Evolutionary conservation across 2,329 filamentous ascomycete species (phyloP), one percentile per base, ranked within the genome.

Genomic region (Herpotrichia juniperi): DNA sequence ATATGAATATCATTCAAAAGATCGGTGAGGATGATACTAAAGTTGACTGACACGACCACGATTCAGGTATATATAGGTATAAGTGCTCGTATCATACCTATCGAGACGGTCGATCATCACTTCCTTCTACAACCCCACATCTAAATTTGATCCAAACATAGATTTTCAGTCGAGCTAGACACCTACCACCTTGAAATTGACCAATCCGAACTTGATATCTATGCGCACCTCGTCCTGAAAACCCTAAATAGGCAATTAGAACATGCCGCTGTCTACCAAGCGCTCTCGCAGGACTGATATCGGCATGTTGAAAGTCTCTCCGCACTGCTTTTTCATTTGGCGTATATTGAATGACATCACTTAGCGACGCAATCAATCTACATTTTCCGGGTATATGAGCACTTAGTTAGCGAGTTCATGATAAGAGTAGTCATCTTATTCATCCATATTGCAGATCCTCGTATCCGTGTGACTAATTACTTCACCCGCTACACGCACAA

Each of bases 271-370:
- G 39, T 14, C 3, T 8, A 8, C 10, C 34, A 28, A 48, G 16
- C 46, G 19, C 30, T 31, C 35, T 4, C 30, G 21, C 10, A 12
- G 6, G 10, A 9, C 22, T 19, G 25, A 3, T 43, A 34, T 43
- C 28, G 12, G n/a, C 8, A 17, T 12, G 17, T 8, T 10, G 30
- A 40, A n/a, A 21, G 28, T 12, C 22, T 34, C 37, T 43, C 21
- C 35, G n/a, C 35, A 21, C 9, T 16, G 4, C 3, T 14, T 47
- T 16, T 26, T 49, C 35, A 42, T 49, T 22, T 49, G 3, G 4
- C n/a, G 11, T 16, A 49, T 32, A 49, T 49, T 49, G 46, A 26
- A 49, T 49, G 46, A 49, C 46, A 43, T 49, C 46, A 49, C 21
- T 25, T 21, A 32, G n/a, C 25, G 40, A n/a, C 9, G 26, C 24